A percentile compares a stretch with the other conserved stretches of the same genome.
These are phyloP conservation scores for Halenospora varia DNA, from an alignment of 495 filamentous ascomycete species.

Conservation along the genomic window DNA sequence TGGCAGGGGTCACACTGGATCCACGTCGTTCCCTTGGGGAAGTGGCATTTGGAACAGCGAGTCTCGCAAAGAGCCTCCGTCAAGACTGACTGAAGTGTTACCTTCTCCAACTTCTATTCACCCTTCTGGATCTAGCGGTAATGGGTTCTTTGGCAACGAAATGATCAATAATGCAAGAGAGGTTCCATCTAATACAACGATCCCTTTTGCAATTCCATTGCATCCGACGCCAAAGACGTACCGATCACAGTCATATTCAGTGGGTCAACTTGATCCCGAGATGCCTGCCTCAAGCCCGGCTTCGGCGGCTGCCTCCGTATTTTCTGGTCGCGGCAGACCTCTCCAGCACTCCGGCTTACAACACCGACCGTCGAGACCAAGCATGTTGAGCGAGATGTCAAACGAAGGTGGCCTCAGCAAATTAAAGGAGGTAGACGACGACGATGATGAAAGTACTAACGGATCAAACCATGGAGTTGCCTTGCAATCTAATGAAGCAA, in stretches of 20 bases:
- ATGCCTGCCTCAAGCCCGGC: slow-evolving; percentile 31
- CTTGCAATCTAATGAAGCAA: slow-evolving; percentile 56
- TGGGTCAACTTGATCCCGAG: slow-evolving; percentile 85
- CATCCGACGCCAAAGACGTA: slow-evolving; percentile 91
- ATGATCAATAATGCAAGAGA: slow-evolving; percentile 37
- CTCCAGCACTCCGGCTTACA: slow-evolving; percentile 61
- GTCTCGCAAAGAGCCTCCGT: slow-evolving; percentile 67
- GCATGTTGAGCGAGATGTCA: slow-evolving; percentile 76
- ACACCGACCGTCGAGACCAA: slow-evolving; percentile 80
- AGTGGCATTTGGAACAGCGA: slow-evolving; percentile 76
- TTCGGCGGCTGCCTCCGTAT: slow-evolving; percentile 40
- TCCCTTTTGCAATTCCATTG: slow-evolving; percentile 86
- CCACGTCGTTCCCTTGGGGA: slow-evolving; percentile 65
- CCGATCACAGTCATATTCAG: slow-evolving; percentile 94
- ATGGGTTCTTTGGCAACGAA: slow-evolving; percentile 41
- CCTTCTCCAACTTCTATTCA: slow-evolving; percentile 70
- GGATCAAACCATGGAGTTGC: slow-evolving; percentile 56
- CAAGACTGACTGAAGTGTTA: slow-evolving; percentile 68
- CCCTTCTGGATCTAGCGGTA: slow-evolving; percentile 41
- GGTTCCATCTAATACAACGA: slow-evolving; percentile 50
- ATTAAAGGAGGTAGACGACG: slow-evolving; percentile 79
- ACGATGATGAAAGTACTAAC: slow-evolving; percentile 64
- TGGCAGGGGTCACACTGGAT: slow-evolving; percentile 50
- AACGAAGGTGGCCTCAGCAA: slow-evolving; percentile 71
- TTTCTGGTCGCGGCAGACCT: slow-evolving; percentile 49